phyloP scores from a whole-genome alignment of 2,329 filamentous ascomycete genomes.

The Exophiala spinifera region DNA sequence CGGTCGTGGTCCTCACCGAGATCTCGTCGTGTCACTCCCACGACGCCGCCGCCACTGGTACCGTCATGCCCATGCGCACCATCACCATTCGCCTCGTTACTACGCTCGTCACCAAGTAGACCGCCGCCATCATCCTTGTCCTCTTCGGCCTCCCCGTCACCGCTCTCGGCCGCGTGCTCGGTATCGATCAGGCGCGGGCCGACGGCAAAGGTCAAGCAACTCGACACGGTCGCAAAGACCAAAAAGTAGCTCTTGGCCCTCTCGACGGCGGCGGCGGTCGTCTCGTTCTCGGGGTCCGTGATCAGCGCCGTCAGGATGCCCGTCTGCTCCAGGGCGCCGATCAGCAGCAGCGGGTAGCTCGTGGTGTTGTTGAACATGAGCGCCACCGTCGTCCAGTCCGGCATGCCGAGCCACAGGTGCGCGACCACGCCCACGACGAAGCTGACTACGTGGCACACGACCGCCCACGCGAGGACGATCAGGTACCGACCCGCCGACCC shows the following conservation, averaged over 20 bases:
- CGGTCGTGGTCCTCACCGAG: too few relatives aligned
- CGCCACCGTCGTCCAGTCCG: constrained; percentile 53
- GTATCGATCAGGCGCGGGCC: constrained; percentile 58
- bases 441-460: constrained; percentile 50
- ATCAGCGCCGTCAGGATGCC: constrained; percentile 55
- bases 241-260: constrained; percentile 65
- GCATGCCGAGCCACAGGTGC: constrained; percentile 48
- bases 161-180: constrained; percentile 36
- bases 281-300: constrained; percentile 41
- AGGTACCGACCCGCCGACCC: constrained; percentile 49
- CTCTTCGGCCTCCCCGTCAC: constrained; percentile 33
- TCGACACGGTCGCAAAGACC: constrained; percentile 62
- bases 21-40: too few relatives aligned
- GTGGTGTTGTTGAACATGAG: constrained; percentile 59
- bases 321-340: constrained; percentile 53
- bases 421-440: constrained; percentile 46
- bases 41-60: too few relatives aligned
- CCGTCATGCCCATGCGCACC: background rate
- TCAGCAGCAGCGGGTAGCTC: constrained; percentile 51
- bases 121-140: constrained; percentile 37
- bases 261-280: constrained; percentile 49
- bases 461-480: constrained; percentile 51
- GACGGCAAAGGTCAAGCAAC: constrained; percentile 62
- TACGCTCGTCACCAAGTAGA: constrained; percentile 25
- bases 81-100: too few relatives aligned